Conservation (phyloP, 2,329 filamentous ascomycete genomes). For the Rutstroemia sp. region DNA sequence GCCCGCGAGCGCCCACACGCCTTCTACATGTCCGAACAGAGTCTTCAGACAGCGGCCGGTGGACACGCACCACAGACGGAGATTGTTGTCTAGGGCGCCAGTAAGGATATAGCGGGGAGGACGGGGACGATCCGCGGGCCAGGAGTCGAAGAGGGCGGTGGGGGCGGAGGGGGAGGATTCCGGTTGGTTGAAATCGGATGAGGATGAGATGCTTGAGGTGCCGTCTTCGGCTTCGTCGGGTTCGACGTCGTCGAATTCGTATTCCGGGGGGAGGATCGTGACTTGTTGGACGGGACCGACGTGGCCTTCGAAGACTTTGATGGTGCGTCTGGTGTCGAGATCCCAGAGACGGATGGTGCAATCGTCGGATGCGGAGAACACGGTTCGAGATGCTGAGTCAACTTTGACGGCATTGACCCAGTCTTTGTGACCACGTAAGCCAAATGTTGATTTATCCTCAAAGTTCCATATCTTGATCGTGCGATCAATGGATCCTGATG, state of each 20-base stretch:
- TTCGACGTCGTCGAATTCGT: slow-evolving; percentile 74
- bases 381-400: slow-evolving; percentile 71
- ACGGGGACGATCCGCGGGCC: slow-evolving; percentile 59
- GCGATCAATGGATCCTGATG: slow-evolving; percentile 82
- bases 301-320: slow-evolving; percentile 76
- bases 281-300: slow-evolving; percentile 95
- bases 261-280: slow-evolving; percentile 74
- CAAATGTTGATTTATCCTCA: slow-evolving; percentile 71
- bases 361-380: slow-evolving; percentile 92
- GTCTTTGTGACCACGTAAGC: slow-evolving; percentile 76
- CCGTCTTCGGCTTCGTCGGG: slow-evolving; percentile 48
- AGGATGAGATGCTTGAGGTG: slow-evolving; percentile 27
- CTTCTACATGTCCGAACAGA: slow-evolving; percentile 95
- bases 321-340: slow-evolving; percentile 72
- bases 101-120: slow-evolving; percentile 91
- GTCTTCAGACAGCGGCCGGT: slow-evolving; percentile 79
- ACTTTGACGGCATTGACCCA: slow-evolving; percentile 97
- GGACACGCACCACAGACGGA: slow-evolving; percentile 85
- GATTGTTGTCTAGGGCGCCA: slow-evolving; percentile 82
- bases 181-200: background rate
- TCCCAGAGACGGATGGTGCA: slow-evolving; percentile 90
- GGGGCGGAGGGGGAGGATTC: slow-evolving; percentile 12
- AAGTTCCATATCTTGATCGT: slow-evolving; percentile 93
- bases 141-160: slow-evolving; percentile 36
- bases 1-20: slow-evolving; percentile 86